Percentiles rank a stretch among this genome's conserved stretches.
Conservation (phyloP, 805 yeast genomes). For the Yamadazyma nakazawae region DNA sequence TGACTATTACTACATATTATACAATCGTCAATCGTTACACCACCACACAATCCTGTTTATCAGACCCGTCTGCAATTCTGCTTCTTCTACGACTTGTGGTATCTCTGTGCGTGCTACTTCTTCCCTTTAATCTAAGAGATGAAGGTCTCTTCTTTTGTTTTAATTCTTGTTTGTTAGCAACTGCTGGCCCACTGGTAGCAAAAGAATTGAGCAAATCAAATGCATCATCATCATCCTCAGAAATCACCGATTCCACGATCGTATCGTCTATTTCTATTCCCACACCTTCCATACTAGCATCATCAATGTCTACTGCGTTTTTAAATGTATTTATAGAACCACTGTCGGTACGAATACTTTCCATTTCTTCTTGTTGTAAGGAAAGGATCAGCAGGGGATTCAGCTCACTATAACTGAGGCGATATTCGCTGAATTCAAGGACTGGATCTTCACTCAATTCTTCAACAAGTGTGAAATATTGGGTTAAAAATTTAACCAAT, state of each 20-base stretch:
- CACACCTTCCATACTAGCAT: slow-evolving; percentile 1
- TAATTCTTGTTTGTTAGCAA: slow-evolving; percentile 1
- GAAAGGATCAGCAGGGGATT: slow-evolving; percentile 12
- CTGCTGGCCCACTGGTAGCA: not conserved
- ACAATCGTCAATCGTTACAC: not conserved
- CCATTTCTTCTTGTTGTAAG: slow-evolving; percentile 5
- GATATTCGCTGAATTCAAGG: slow-evolving; percentile 7
- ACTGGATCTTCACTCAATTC: slow-evolving; percentile 7
- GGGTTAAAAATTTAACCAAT: slow-evolving; percentile 10
- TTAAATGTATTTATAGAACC: slow-evolving; percentile 5
- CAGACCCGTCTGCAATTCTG: not conserved
- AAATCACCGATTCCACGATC: not conserved
- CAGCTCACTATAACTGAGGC: slow-evolving; percentile 14
- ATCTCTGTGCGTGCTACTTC: not conserved
- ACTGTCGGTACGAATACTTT: slow-evolving; percentile 3
- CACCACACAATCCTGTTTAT: slow-evolving; percentile 3
- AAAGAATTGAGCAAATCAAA: slow-evolving; percentile 25
- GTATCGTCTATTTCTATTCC: slow-evolving; percentile 4
- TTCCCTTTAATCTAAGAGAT: slow-evolving; percentile 3
- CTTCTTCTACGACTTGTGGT: not conserved
- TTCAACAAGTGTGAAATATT: slow-evolving; percentile 2
- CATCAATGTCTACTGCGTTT: not conserved
- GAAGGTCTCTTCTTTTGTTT: slow-evolving; percentile 1
- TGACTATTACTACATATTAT: not conserved
- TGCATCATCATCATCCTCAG: slow-evolving; percentile 21